phyloP scores from a whole-genome alignment of 2,329 filamentous ascomycete species.

The Periglandula ipomoeae region DNA sequence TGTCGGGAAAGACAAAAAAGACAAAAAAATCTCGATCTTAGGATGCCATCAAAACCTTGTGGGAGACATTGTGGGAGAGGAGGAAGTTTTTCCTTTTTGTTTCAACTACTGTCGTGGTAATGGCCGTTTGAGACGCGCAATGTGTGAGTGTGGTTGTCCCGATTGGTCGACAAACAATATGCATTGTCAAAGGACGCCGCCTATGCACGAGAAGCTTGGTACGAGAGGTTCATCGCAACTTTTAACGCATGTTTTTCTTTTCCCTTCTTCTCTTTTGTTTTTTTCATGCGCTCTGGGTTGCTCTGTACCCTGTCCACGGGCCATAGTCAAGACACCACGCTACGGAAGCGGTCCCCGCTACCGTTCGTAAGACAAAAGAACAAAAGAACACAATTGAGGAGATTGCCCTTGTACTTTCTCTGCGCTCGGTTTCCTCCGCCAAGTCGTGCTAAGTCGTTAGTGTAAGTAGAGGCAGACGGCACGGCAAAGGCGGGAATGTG shows the following conservation, averaged over 20 bases:
- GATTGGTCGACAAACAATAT: too few relatives aligned
- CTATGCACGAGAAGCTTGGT: too few relatives aligned
- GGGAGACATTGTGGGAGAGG: neutral
- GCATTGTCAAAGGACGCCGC: too few relatives aligned
- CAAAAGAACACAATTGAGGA: neutral
- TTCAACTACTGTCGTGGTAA: neutral
- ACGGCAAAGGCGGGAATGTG: too few relatives aligned
- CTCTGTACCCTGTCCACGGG: neutral
- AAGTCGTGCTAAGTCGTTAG: neutral
- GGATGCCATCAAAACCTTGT: neutral
- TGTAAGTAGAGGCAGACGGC: too few relatives aligned
- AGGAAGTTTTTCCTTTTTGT: neutral
- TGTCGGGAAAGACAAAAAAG: neutral
- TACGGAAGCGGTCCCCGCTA: neutral
- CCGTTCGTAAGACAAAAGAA: neutral
- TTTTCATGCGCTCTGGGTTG: too few relatives aligned
- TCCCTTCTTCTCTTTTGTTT: too few relatives aligned
- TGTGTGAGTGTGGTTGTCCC: neutral
- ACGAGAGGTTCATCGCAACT: neutral
- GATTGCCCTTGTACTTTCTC: neutral
- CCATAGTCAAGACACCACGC: neutral
- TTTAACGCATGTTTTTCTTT: too few relatives aligned
- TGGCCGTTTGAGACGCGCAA: neutral
- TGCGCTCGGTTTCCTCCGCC: neutral
- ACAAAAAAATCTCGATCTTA: neutral